Evolutionary conservation across 176 grass and related monocot species (phyloP).

Genomic region (Luzula sylvatica): DNA sequence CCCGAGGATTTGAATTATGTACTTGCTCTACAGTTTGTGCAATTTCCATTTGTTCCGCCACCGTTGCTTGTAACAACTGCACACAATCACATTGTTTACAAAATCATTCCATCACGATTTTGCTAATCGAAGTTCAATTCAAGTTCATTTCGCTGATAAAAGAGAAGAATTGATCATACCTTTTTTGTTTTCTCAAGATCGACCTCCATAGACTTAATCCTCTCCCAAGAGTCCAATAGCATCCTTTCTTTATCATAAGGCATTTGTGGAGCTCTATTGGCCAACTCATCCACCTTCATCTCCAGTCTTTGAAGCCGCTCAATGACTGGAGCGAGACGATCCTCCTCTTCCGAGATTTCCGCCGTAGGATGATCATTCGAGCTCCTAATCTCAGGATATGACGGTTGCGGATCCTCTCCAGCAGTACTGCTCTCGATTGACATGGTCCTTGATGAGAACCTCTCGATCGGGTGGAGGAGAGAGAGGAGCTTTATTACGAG

Average conservation of each 20-base stretch:
- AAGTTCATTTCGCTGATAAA: neutral
- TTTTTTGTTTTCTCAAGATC: slow-evolving; percentile 80
- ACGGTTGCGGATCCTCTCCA: slow-evolving; percentile 7
- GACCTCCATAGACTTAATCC: slow-evolving; percentile 69
- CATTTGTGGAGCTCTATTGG: slow-evolving; percentile 48
- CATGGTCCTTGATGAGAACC: slow-evolving; percentile 12
- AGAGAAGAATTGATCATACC: slow-evolving; percentile 16
- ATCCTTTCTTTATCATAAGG: slow-evolving; percentile 56
- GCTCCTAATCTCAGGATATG: slow-evolving; percentile 15
- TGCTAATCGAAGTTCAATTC: neutral
- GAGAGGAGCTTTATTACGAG: slow-evolving; percentile 37
- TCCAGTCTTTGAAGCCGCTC: slow-evolving; percentile 72
- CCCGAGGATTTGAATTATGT: slow-evolving; percentile 35
- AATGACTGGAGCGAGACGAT: slow-evolving; percentile 39
- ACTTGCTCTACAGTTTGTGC: slow-evolving; percentile 62
- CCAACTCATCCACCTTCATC: slow-evolving; percentile 49
- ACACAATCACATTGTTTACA: neutral
- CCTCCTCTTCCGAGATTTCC: slow-evolving; percentile 25
- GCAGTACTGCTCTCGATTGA: slow-evolving; percentile 11
- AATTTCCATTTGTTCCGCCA: slow-evolving; percentile 73
- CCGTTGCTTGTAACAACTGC: slow-evolving; percentile 72
- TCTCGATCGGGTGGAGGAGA: slow-evolving; percentile 29
- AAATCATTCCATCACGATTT: neutral
- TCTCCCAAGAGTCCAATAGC: slow-evolving; percentile 66
- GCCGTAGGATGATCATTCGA: slow-evolving; percentile 28